Base-by-base conservation (phyloP, 495 filamentous ascomycete species). In the Lichenothelia convexa region DNA sequence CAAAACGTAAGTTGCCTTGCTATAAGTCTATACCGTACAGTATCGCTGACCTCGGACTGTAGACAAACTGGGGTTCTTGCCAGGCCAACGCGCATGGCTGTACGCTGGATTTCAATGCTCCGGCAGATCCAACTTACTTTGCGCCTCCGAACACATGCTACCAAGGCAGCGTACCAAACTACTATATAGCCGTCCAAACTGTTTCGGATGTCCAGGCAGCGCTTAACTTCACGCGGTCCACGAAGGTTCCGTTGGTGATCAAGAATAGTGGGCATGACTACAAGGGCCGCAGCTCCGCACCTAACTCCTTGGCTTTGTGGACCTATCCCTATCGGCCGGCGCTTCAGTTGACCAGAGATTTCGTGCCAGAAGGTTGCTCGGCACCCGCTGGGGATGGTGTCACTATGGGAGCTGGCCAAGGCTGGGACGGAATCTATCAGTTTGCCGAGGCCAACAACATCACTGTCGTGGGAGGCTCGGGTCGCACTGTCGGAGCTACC, bases 231-330 rank as follows among this genome's bases (percentile, higher is more conserved):
- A 45, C 48, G 4, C 38, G 40, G 16, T n/a, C 32, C 16, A 33
- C 38, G 15, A 48, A 49, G 21, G 32, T 51, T 11, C 40, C 42
- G 21, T 13, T 49, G 5, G 39, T 42, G n/a, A 39, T 51, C 39
- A 48, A 49, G 36, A 49, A 46, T 30, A 44, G 39, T n/a, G 48
- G 48, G 8, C 55, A 61, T 37, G 58, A 67, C 26, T 51, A 26
- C 3, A 5, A 32, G 3, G 20, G 21, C 18, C 45, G 46, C 30
- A 55, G 53, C 1, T 40, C 44, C 11, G 59, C 55, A 15, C 55
- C 53, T 22, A 57, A 56, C 18, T 49, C 48, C n/a, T 41, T 63
- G 12, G 42, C 47, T 22, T 42, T 64, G 13, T 63, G 58, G 58
- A 52, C 54, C 13, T 54, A 47, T 31, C 46, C 58, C 30, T 35